Base-by-base conservation (phyloP, 1,284 basidiomycete species). In the Cutaneotrichosporon cutaneum region DNA sequence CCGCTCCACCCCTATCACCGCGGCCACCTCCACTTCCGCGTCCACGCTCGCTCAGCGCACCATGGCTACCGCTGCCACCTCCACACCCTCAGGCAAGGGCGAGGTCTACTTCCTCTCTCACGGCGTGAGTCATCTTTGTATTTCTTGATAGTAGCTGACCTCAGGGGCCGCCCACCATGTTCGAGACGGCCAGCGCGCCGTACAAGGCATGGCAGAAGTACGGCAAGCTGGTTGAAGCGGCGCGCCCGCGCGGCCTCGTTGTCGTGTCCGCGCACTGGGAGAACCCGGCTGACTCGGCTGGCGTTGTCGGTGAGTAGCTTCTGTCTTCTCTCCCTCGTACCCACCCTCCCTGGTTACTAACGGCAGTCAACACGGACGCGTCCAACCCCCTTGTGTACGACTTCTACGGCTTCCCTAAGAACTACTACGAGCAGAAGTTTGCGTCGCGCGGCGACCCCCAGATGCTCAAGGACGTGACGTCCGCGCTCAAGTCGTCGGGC, bases 261-360 rank as follows among this genome's bases (percentile, higher is more conserved):
- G 73, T 80, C 52, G 73, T 82, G 47, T 79, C 76, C 6, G 82
- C 82, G 1, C 82, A 82, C 65, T 82, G 82, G 82, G 82, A 82
- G 65, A 75, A 77, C 52, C 63, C 67, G 3, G 32, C 47, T 3
- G 33, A 50, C 16, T 33, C 63, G 9, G 52, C 54, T 0, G 65
- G 61, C 35, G 75, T 78, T 14, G 54, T 70, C 8, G 67, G 75
- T 77, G 56, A 56, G 72, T 70, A 4, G 3, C 36, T 14, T 44
- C 56, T 64, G 50, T 64, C 44, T 42, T 7, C 18, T 18, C 18
- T 16, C 18, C 36, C 36, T 39, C 36, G 13, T 9, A 16, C 6
- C 36, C 18, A 14, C 14, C 13, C 42, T 48, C 21, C 35, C 39
- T 32, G 22, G 24, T 35, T n/a, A 13, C 55, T 63, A 26, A 63